These are phyloP conservation scores for Dioscorea cayenensis DNA, from an alignment of 116 monocot genomes.

Conservation along the genomic window DNA sequence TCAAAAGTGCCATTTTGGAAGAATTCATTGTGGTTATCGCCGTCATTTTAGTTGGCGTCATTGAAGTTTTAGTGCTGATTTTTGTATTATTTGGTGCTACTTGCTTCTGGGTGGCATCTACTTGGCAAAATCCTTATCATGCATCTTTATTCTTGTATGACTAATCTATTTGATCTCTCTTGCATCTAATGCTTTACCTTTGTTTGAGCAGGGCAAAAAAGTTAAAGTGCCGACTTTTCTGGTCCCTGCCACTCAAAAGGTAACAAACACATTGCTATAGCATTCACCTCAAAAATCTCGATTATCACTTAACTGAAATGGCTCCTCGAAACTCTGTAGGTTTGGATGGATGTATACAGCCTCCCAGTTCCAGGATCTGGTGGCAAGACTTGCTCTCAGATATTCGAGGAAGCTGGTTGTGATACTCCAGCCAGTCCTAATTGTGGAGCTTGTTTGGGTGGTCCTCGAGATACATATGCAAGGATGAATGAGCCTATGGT, in stretches of 20 bases:
- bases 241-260: constrained; percentile 99
- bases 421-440: constrained; percentile 84
- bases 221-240: constrained; percentile 98
- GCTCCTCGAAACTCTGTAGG: constrained; percentile 27
- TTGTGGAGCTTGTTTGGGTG: constrained; percentile 98
- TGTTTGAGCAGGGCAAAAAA: constrained; percentile 58
- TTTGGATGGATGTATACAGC: constrained; percentile 91
- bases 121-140: no score
- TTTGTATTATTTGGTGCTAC: no score
- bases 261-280: constrained; percentile 5
- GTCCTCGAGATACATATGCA: constrained; percentile 97
- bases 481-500: constrained; percentile 88
- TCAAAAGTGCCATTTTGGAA: no score
- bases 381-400: constrained; percentile 96
- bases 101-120: no score
- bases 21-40: no score
- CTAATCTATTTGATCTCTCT: background rate
- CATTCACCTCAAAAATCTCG: background rate
- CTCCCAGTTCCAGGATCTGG: constrained; percentile 88
- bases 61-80: no score
- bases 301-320: background rate
- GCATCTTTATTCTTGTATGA: no score
- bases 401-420: constrained; percentile 97
- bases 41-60: no score
- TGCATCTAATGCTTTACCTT: background rate